Evolutionary conservation across 352 stramenopile genomes (phyloP), one percentile per base, ranked within the genome.

Genomic region (Globisporangium camurandrum): DNA sequence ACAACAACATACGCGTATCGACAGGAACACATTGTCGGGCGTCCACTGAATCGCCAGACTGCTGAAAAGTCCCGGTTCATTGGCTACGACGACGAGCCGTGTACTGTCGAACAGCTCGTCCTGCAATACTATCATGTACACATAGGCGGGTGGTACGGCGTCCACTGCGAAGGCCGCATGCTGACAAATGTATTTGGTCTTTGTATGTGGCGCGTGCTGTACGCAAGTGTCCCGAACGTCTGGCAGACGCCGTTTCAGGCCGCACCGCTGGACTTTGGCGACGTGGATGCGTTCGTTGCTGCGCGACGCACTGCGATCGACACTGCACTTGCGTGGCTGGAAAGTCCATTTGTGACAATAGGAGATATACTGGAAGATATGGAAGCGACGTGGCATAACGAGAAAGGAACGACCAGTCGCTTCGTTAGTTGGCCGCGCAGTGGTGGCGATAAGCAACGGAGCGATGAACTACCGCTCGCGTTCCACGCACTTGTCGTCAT

Each of bases 191-290:
- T 96, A 2, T 94, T 94, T 57, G 80, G 84, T 0, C 52, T 96
- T 17, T 74, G 95, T n/a, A 78, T 96, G 70, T 95, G 87, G 87
- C 79, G 94, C 30, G 56, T 92, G 10, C 50, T 96, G 26, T 96
- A 95, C 38, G 67, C 74, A 0, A 63, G 51, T n/a, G 64, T 95
- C 17, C 66, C 76, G 2, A 64, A 93, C 45, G 86, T 95, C 2
- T 95, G 96, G 49, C 84, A 95, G 61, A 93, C 71, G n/a, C 75
- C 70, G 7, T 95, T 84, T 40, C 84, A 95, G 46, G 58, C 68
- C 1, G 71, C 57, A 24, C 81, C 79, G 27, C 53, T 91, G 4
- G 77, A 91, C 57, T 91, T 91, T 38, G 79, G 79, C 2, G 77
- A 82, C 28, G 69, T 74, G 0, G 57, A 74, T 8, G 49, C 59